These are phyloP conservation scores for Zizania palustris DNA, from an alignment of 202 grass and related monocot species.

Conservation along the genomic window DNA sequence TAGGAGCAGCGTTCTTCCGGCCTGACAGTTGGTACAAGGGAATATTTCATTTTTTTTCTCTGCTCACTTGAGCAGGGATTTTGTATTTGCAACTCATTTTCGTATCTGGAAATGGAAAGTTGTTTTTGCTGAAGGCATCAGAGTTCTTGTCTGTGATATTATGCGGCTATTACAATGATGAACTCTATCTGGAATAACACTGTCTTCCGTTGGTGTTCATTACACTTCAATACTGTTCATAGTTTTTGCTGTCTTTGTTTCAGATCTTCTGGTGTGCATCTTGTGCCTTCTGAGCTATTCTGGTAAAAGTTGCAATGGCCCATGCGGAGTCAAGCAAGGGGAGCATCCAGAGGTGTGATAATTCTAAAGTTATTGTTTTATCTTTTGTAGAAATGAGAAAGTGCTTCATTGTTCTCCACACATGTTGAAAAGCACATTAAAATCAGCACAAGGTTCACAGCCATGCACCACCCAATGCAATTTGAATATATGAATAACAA, in stretches of 20 bases:
- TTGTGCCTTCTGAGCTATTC: constrained; percentile 11
- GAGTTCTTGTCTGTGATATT: background rate
- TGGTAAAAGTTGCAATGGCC: constrained; percentile 45
- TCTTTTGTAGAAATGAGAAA: background rate
- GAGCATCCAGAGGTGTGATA: constrained; percentile 42
- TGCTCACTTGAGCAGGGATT: background rate
- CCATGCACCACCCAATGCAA: background rate
- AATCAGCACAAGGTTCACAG: background rate
- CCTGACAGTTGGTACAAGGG: background rate
- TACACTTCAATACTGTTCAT: background rate
- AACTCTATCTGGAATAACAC: background rate
- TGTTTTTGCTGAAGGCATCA: background rate
- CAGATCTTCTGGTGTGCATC: constrained; percentile 33
- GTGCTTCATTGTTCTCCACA: background rate
- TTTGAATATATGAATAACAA: constrained; percentile 23
- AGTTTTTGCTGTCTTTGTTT: constrained; percentile 4
- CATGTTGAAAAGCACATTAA: background rate
- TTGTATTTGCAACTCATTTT: background rate
- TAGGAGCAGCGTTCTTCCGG: background rate
- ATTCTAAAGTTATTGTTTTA: background rate
- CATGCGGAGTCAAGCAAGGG: constrained; percentile 32
- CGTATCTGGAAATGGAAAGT: background rate
- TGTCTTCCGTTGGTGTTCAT: background rate
- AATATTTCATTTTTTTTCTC: background rate
- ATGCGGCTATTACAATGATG: background rate